Evolutionary conservation across 106 monocot genomes (phyloP).

Genomic region (Platanthera zijinensis): DNA sequence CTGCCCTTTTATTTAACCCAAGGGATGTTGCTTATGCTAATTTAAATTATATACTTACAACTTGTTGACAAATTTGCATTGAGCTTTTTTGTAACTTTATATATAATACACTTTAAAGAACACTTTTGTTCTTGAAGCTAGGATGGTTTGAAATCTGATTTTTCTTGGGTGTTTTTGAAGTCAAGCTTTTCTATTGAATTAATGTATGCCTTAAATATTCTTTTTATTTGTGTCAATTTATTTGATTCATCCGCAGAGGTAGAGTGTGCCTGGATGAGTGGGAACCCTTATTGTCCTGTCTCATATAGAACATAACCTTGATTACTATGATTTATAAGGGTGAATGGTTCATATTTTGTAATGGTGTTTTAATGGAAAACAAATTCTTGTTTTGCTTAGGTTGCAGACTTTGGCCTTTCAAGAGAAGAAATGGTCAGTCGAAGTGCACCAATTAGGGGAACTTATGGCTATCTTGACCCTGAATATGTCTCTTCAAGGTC

Average conservation of each 20-base stretch:
- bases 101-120: not conserved
- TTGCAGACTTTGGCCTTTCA: conserved; percentile 95
- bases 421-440: conserved; percentile 66
- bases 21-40: not conserved
- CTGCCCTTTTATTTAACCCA: not conserved
- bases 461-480: conserved; percentile 93
- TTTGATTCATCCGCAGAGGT: not conserved
- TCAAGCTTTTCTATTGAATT: not conserved
- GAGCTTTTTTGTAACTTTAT: not conserved
- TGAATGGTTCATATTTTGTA: not conserved
- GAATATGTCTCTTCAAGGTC: conserved; percentile 80
- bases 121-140: not conserved
- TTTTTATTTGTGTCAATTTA: not conserved
- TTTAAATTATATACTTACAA: not conserved
- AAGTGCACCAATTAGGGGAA: conserved; percentile 63
- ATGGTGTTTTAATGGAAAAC: not conserved
- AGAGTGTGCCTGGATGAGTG: not conserved
- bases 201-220: not conserved
- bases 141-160: not conserved
- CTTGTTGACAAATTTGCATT: not conserved
- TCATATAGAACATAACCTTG: not conserved
- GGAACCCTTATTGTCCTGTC: not conserved
- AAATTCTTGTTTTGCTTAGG: conserved; percentile 29
- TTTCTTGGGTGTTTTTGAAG: not conserved
- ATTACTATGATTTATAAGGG: not conserved